phyloP scores from a whole-genome alignment of 768 basidiomycete genomes.

The Leccinum sublutescens region DNA sequence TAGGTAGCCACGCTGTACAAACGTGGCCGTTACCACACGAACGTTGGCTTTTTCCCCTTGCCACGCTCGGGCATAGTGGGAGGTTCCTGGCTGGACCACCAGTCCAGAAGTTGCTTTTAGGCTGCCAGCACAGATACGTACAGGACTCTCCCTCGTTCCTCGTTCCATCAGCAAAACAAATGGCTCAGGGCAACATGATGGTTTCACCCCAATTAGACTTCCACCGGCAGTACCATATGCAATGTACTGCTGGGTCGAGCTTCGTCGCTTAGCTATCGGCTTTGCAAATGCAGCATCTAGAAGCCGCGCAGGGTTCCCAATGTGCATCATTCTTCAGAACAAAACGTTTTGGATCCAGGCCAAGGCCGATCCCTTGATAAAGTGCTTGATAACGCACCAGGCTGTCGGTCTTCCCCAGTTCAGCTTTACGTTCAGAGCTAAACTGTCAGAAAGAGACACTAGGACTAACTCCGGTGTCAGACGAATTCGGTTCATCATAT shows the following conservation, averaged over 20 bases:
- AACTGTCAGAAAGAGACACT: not conserved
- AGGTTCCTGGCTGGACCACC: not conserved
- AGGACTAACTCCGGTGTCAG: not conserved
- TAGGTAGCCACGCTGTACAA: not conserved
- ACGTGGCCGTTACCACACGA: not conserved
- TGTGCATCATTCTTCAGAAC: not conserved
- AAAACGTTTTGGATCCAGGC: constrained; percentile 2
- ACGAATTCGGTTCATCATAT: not conserved
- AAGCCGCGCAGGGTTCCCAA: not conserved
- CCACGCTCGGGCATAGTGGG: not conserved
- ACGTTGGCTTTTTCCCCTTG: not conserved
- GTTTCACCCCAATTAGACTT: too few species aligned
- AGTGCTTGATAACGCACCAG: not conserved
- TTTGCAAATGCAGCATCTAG: not conserved
- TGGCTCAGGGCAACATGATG: not conserved
- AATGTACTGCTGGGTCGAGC: too few species aligned
- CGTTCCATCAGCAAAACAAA: too few species aligned
- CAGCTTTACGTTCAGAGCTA: not conserved
- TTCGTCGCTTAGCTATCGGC: not conserved
- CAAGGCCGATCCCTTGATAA: not conserved
- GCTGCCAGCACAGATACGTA: not conserved
- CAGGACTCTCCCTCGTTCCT: too few species aligned
- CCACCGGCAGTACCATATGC: too few species aligned
- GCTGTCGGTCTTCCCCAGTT: not conserved
- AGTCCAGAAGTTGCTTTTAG: not conserved